Conservation (phyloP, 805 yeast species). For the Osmozyma mogii region DNA sequence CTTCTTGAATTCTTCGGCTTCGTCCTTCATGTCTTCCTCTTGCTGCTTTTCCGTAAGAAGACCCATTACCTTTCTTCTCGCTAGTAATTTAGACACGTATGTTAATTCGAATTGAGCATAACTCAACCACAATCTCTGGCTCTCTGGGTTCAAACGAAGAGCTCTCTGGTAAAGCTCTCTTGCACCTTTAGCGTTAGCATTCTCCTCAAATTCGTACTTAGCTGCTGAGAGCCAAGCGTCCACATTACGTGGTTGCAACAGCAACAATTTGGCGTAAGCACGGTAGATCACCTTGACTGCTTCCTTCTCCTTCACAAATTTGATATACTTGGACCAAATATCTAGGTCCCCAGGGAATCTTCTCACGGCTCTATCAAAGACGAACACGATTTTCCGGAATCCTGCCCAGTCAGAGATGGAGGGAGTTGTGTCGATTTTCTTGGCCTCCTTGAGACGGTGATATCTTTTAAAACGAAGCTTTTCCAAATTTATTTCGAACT, state of each 20-base stretch:
- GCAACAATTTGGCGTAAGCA: constrained; percentile 69
- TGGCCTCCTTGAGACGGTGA: constrained; percentile 48
- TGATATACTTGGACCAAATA: constrained; percentile 73
- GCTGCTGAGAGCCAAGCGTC: constrained; percentile 95
- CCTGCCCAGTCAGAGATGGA: constrained; percentile 85
- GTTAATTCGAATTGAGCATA: constrained; percentile 84
- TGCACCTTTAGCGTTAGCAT: constrained; percentile 84
- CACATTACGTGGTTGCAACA: constrained; percentile 83
- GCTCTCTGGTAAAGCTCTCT: constrained; percentile 80
- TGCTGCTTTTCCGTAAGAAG: constrained; percentile 70
- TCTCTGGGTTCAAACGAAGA: constrained; percentile 73
- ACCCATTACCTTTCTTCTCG: constrained; percentile 77
- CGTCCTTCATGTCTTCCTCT: constrained; percentile 33
- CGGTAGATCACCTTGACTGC: constrained; percentile 67
- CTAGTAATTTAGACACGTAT: constrained; percentile 73
- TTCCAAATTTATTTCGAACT: constrained; percentile 75
- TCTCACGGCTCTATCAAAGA: constrained; percentile 74
- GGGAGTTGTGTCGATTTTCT: constrained; percentile 50
- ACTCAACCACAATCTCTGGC: constrained; percentile 67
- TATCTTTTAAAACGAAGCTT: constrained; percentile 67
- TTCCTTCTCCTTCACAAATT: constrained; percentile 57
- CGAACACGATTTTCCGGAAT: constrained; percentile 67
- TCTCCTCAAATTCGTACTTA: constrained; percentile 82
- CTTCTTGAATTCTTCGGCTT: constrained; percentile 25
- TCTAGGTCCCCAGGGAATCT: constrained; percentile 71